A percentile compares a stretch with the other conserved stretches of the same genome.
Conservation (phyloP, 257 asterid species). For the Striga asiatica region DNA sequence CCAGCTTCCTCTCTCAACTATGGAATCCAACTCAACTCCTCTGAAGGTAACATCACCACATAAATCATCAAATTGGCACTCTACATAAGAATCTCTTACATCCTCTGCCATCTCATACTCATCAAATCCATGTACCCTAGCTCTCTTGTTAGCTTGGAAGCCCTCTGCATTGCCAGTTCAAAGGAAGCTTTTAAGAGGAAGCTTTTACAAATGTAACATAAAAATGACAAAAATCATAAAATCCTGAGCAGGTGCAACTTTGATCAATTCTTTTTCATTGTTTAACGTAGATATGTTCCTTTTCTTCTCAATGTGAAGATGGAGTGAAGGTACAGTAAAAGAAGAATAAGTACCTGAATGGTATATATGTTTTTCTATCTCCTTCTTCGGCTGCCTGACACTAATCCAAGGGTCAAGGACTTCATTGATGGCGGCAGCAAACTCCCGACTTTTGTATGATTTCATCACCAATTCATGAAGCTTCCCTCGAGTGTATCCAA, state of each 20-base stretch:
- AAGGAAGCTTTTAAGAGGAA: conserved; percentile 14
- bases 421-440: conserved; percentile 97
- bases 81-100: conserved; percentile 25
- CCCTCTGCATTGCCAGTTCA: conserved; percentile 40
- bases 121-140: conserved; percentile 50
- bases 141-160: conserved; percentile 59
- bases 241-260: background rate
- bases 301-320: background rate
- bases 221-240: background rate
- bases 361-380: conserved; percentile 43
- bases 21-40: conserved; percentile 29
- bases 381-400: conserved; percentile 87
- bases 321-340: background rate
- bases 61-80: conserved; percentile 56
- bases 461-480: conserved; percentile 98
- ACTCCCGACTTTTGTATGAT: conserved; percentile 92
- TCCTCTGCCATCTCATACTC: conserved; percentile 52
- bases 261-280: background rate
- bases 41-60: conserved; percentile 41
- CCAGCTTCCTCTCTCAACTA: conserved; percentile 53
- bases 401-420: conserved; percentile 96
- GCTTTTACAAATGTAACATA: too few relatives aligned
- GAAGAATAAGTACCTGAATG: conserved; percentile 40
- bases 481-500: conserved; percentile 89
- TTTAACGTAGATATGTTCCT: background rate